Evolutionary conservation across 495 filamentous ascomycete genomes (phyloP).

Genomic region (Annulohypoxylon stygium): DNA sequence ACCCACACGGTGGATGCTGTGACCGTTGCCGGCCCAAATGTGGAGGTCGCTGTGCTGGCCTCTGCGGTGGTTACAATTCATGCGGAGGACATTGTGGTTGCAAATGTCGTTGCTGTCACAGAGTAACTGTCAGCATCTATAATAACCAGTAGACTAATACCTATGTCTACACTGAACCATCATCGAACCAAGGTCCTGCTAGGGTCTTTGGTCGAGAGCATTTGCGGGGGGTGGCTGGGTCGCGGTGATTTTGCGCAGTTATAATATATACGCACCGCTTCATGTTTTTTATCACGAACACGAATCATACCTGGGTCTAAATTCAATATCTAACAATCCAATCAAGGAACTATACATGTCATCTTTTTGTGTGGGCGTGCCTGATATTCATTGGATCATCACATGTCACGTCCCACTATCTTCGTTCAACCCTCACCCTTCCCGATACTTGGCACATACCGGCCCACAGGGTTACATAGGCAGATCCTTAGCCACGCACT

Average conservation of each 20-base stretch:
- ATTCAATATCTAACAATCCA: not conserved
- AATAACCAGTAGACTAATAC: not conserved
- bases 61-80: slow-evolving; percentile 15
- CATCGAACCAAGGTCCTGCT: too few relatives aligned
- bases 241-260: not conserved
- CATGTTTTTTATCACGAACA: not conserved
- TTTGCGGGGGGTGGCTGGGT: not conserved
- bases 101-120: slow-evolving; percentile 29
- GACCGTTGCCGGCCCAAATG: slow-evolving; percentile 13
- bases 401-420: not conserved
- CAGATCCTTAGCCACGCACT: not conserved
- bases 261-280: not conserved
- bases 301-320: not conserved
- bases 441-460: not conserved
- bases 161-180: too few relatives aligned
- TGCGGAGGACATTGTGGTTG: slow-evolving; percentile 37
- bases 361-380: not conserved
- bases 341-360: not conserved
- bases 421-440: not conserved
- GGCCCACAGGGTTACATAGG: not conserved
- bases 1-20: not conserved
- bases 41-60: slow-evolving; percentile 12
- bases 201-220: not conserved
- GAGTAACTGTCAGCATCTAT: not conserved
- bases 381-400: not conserved